These are phyloP conservation scores for Chrysosporium queenslandicum DNA, from an alignment of 2,329 filamentous ascomycete genomes.

Conservation along the genomic window DNA sequence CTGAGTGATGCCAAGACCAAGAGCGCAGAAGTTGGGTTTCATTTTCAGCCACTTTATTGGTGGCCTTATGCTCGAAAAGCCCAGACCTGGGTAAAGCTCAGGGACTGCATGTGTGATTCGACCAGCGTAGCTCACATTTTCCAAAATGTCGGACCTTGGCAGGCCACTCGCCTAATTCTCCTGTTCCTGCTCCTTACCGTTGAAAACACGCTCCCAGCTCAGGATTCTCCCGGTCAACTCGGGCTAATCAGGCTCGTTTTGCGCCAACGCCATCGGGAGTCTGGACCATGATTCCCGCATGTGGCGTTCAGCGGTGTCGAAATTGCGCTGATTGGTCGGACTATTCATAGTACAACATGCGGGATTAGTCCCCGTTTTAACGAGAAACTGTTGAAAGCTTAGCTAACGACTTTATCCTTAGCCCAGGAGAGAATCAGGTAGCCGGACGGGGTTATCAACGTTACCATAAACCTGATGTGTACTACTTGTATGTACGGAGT, in stretches of 20 bases:
- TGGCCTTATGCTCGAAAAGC: constrained; percentile 8
- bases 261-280: background rate
- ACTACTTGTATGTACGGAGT: no score
- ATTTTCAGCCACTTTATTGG: background rate
- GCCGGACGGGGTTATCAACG: background rate
- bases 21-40: background rate
- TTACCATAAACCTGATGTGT: background rate
- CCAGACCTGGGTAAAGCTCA: background rate
- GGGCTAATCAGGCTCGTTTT: background rate
- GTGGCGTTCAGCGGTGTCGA: constrained; percentile 10
- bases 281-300: background rate
- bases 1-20: constrained; percentile 5
- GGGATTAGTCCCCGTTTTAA: background rate
- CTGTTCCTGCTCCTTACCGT: constrained; percentile 9
- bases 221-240: background rate
- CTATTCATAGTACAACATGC: background rate
- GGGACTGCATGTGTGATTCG: constrained; percentile 9
- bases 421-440: background rate
- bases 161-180: constrained; percentile 11
- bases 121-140: constrained; percentile 7
- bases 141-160: background rate
- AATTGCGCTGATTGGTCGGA: background rate
- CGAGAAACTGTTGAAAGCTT: constrained; percentile 4
- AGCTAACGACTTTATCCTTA: background rate
- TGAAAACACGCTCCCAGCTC: background rate